phyloP scores from a whole-genome alignment of 2,329 filamentous ascomycete genomes.

The Fusarium sp. region DNA sequence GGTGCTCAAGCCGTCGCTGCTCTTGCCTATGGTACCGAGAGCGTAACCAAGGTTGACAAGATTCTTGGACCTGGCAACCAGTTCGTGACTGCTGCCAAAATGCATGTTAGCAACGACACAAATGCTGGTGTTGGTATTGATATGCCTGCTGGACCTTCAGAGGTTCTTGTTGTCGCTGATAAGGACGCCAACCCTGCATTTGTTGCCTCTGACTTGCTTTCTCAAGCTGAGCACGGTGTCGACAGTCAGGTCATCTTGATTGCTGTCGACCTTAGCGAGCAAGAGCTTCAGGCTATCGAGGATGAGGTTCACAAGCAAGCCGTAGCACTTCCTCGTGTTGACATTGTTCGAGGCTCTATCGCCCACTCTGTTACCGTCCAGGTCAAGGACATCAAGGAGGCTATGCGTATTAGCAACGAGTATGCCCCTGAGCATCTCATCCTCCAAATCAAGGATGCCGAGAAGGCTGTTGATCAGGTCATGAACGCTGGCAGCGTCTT shows the following conservation, averaged over 20 bases:
- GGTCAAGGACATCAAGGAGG: slow-evolving; percentile 76
- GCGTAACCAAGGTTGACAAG: slow-evolving; percentile 96
- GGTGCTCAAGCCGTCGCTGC: slow-evolving; percentile 96
- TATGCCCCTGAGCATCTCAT: slow-evolving; percentile 98
- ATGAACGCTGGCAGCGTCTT: slow-evolving; percentile 97
- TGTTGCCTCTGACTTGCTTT: slow-evolving; percentile 92
- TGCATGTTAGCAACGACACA: slow-evolving; percentile 97
- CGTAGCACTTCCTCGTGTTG: slow-evolving; percentile 85
- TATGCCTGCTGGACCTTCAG: slow-evolving; percentile 97
- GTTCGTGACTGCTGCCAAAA: slow-evolving; percentile 98
- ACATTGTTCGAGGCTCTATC: slow-evolving; percentile 92
- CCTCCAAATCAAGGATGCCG: slow-evolving; percentile 83
- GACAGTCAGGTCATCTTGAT: slow-evolving; percentile 96
- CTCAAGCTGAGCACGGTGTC: slow-evolving; percentile 95
- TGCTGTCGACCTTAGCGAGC: slow-evolving; percentile 80
- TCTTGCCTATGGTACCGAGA: slow-evolving; percentile 97
- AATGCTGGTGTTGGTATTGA: slow-evolving; percentile 95
- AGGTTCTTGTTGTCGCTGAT: slow-evolving; percentile 96
- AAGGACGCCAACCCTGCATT: slow-evolving; percentile 89
- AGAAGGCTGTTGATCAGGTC: slow-evolving; percentile 78
- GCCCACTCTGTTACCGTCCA: slow-evolving; percentile 90
- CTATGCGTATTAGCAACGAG: slow-evolving; percentile 85
- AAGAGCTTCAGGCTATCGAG: slow-evolving; percentile 83
- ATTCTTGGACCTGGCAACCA: slow-evolving; percentile 98
- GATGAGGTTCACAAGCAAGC: slow-evolving; percentile 91